Percentiles rank a stretch among this genome's conserved stretches.
Conservation (phyloP, 768 basidiomycete species). For the Botryobasidium botryosum region DNA sequence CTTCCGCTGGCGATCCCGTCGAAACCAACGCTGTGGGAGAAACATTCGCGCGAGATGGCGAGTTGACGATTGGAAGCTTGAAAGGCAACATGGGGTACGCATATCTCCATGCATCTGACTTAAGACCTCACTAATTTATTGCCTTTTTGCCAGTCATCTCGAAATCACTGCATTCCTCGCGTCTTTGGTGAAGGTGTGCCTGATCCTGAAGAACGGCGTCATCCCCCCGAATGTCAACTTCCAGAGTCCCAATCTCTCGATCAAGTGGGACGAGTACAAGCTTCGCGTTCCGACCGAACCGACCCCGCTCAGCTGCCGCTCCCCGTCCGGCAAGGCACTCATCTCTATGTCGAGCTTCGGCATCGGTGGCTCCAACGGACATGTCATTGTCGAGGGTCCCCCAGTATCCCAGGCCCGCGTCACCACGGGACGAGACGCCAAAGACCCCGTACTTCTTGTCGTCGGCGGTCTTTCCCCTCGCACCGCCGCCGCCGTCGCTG, state of each 20-base stretch:
- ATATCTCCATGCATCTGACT: constrained; percentile 3
- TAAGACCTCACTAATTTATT: neutral
- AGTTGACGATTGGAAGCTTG: constrained; percentile 32
- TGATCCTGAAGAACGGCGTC: constrained; percentile 22
- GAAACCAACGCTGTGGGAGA: too few species aligned
- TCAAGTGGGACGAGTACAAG: constrained; percentile 25
- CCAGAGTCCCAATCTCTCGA: constrained; percentile 21
- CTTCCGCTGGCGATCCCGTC: too few species aligned
- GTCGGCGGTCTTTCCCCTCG: too few species aligned
- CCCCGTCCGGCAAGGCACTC: too few species aligned
- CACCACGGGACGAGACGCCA: too few species aligned
- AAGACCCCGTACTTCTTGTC: too few species aligned
- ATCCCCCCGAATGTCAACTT: constrained; percentile 30
- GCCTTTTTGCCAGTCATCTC: constrained; percentile 21
- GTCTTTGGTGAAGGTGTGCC: constrained; percentile 28
- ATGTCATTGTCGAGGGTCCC: too few species aligned
- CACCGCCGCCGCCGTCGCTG: too few species aligned
- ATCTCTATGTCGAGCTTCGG: too few species aligned
- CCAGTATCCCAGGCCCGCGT: too few species aligned
- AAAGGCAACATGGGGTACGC: constrained; percentile 32
- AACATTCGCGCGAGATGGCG: too few species aligned
- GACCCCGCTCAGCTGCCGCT: constrained; percentile 16
- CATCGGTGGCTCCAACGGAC: too few species aligned
- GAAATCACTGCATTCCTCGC: constrained; percentile 30
- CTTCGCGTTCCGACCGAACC: constrained; percentile 22